Evolutionary conservation across 1,284 basidiomycete species (phyloP).

Genomic region (Grifola frondosa): DNA sequence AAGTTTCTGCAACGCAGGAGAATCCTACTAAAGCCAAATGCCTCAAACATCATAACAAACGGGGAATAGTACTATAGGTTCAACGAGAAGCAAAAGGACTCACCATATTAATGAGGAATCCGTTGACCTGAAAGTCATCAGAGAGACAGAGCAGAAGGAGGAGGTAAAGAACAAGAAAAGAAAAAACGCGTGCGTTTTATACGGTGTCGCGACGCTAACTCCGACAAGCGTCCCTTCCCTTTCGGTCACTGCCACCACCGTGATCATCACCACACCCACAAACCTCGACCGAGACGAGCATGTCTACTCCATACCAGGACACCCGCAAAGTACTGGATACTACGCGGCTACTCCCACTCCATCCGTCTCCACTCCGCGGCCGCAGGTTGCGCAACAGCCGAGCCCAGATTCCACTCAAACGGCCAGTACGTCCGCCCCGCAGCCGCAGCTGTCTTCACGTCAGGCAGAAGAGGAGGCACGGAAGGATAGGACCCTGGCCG

Average conservation of each 20-base stretch:
- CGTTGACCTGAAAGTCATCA: too few species aligned
- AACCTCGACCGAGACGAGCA: constrained; percentile 4
- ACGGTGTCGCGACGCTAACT: constrained; percentile 8
- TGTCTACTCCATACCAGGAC: constrained; percentile 27
- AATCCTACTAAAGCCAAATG: constrained; percentile 85
- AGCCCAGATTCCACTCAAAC: constrained; percentile 28
- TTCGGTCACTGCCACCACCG: background rate
- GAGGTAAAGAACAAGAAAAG: background rate
- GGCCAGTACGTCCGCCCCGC: constrained; percentile 23
- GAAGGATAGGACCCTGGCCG: constrained; percentile 87
- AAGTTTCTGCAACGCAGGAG: constrained; percentile 53
- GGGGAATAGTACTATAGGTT: constrained; percentile 6
- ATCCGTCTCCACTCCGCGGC: constrained; percentile 16
- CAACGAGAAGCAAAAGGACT: background rate
- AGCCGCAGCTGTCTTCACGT: constrained; percentile 50
- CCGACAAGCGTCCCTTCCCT: constrained; percentile 10
- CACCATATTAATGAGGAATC: constrained; percentile 3
- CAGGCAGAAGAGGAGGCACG: constrained; percentile 80
- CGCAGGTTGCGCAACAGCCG: constrained; percentile 13
- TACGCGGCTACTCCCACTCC: constrained; percentile 20
- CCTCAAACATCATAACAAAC: constrained; percentile 77
- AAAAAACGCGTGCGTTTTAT: constrained; percentile 7
- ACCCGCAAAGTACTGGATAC: constrained; percentile 19
- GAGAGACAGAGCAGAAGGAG: background rate
- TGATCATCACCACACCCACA: background rate